A percentile compares a stretch with the other conserved stretches of the same genome.
phyloP scores from a whole-genome alignment of 2,329 filamentous ascomycete species.

The Juglanconis oblonga region DNA sequence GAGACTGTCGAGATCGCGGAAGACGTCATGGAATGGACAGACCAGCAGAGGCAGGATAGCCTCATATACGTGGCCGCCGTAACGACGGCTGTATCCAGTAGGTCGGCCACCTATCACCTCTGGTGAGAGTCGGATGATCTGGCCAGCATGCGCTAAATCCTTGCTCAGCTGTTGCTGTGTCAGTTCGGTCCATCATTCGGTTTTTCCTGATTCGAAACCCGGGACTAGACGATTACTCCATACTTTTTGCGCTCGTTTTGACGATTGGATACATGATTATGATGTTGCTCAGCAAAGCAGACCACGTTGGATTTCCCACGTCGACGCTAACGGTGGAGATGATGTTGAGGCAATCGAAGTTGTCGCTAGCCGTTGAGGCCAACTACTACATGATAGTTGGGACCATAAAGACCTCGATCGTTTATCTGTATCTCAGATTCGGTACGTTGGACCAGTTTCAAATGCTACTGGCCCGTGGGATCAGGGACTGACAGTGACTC shows the following conservation, averaged over 20 bases:
- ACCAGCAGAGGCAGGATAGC: conserved; percentile 10
- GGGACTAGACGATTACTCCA: conserved; percentile 22
- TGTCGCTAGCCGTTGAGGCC: conserved; percentile 35
- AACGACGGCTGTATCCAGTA: conserved; percentile 5
- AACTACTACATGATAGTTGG: conserved; percentile 39
- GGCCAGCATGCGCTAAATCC: background rate
- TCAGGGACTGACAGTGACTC: background rate
- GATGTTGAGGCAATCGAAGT: conserved; percentile 20
- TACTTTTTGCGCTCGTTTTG: conserved; percentile 19
- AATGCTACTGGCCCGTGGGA: no score
- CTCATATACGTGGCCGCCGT: conserved; percentile 2
- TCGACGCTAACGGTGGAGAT: conserved; percentile 20
- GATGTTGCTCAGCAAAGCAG: conserved; percentile 16
- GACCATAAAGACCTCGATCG: conserved; percentile 41
- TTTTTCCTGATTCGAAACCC: conserved; percentile 22
- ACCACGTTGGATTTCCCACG: conserved; percentile 20
- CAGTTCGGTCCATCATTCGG: conserved; percentile 20
- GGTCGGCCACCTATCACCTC: background rate
- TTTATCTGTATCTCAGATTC: conserved; percentile 45
- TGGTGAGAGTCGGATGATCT: background rate
- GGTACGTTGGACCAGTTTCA: conserved; percentile 26
- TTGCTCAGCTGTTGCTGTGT: conserved; percentile 20
- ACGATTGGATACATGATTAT: conserved; percentile 23
- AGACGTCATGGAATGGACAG: background rate
- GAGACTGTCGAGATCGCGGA: background rate